Evolutionary conservation across 2,329 filamentous ascomycete species (phyloP), one percentile per base, ranked within the genome.

Genomic region (Penicillium aurantiogriseum): DNA sequence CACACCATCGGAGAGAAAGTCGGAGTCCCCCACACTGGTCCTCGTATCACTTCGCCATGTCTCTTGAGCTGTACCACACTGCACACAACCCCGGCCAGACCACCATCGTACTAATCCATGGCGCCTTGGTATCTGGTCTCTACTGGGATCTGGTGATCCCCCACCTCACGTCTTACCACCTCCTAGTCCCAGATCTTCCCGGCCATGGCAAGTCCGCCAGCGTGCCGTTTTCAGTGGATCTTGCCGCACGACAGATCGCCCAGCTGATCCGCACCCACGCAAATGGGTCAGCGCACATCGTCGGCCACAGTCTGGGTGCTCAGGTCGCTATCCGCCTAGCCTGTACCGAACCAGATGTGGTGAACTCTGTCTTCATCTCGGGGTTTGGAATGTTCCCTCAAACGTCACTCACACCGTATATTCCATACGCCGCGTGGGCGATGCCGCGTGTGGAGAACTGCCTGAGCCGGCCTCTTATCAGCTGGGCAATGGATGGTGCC

Each of bases 261-360:
- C 9, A 44, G 5, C 40, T 63, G 6, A 63, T 62, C 31, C 35
- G 29, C 0, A 43, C 36, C 4, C 51, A 60, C 23, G 59, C 59
- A 0, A 47, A 55, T n/a, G 55, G 59, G 7, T 27, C 54, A 21
- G 61, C 44, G 2, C 61, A 63, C 27, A 40, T 63, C 4, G 46
- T 63, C 29, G 61, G 61, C 31, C 42, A 58, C n/a, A 63, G 61
- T 54, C 54, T 63, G 10, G 61, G 61, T 29, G 57, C 61, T 4
- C 56, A 63, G 17, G 53, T 62, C 10, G 59, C 57, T 5, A 55
- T 55, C 7, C 39, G 44, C 38, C 38, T 61, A 13, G 61, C 58
- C 23, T 57, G 10, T 11, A 45, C 46, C 15, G 27, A 58, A 10
- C 56, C 56, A 21, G 40, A 31, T 3, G 23, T 59, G 11, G 47